Evolutionary conservation across 768 basidiomycete species (phyloP).

Genomic region (Leucosporidium yakuticum): DNA sequence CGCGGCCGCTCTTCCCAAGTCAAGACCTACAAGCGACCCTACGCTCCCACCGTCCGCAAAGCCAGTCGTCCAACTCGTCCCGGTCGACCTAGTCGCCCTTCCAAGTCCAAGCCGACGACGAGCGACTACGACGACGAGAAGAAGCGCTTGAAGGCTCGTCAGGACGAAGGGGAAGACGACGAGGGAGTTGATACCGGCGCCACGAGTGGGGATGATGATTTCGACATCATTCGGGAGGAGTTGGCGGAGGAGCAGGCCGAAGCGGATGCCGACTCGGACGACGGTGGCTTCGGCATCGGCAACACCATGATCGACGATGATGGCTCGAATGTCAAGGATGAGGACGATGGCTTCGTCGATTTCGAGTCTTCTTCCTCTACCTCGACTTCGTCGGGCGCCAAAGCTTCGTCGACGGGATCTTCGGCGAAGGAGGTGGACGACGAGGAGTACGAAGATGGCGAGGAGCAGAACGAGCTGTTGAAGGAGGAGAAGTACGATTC

Average conservation of each 20-base stretch:
- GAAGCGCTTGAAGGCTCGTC: background rate
- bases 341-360: background rate
- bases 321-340: slow-evolving; percentile 6
- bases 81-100: background rate
- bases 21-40: slow-evolving; percentile 18
- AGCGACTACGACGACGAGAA: background rate
- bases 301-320: slow-evolving; percentile 4
- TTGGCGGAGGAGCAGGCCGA: too few species aligned
- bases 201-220: background rate
- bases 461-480: background rate
- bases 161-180: background rate
- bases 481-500: slow-evolving; percentile 8
- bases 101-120: background rate
- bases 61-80: too few species aligned
- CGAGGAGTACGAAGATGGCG: background rate
- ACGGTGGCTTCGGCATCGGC: background rate
- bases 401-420: background rate
- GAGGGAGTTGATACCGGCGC: background rate
- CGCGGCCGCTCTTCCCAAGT: slow-evolving; percentile 23
- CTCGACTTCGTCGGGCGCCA: background rate
- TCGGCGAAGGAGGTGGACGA: background rate
- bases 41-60: slow-evolving; percentile 4
- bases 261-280: too few species aligned
- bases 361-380: background rate
- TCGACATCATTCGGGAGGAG: too few species aligned